Evolutionary conservation across 176 grass and related monocot genomes (phyloP), one percentile per base, ranked within the genome.

Genomic region (Dendrocalamus sinicus): DNA sequence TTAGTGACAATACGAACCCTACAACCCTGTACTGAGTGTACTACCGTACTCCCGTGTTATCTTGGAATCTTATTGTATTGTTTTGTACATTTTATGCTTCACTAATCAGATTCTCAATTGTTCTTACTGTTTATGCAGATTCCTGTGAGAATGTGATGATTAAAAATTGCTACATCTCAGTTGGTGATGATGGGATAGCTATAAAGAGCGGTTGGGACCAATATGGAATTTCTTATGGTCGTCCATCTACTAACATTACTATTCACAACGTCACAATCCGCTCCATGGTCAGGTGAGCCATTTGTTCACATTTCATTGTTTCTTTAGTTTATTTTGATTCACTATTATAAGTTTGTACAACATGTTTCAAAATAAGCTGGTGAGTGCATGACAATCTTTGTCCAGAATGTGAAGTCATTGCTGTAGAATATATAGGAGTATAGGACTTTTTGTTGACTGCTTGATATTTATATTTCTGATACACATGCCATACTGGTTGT

Each of bases 161-260:
- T 79, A 86, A 85, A 76, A 98, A 98, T 68, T 93, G 93, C 70
- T 98, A 98, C 39, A 98, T 98, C 82, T 92, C 85, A 88, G 91
- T 93, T 81, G 95, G 95, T 57, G 95, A 98, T 74, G 95, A 98
- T 60, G 92, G 93, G 53, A 91, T 98, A 41, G 95, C 95, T 80
- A 98, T 98, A 87, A 98, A 98, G 79, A 98, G 95, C 85, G 95
- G 95, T 58, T 98, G 95, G 95, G 95, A 98, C 70, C 92, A 93
- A 84, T 98, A 92, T 48, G 95, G 95, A 28, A 95, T 98, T 83
- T 65, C 87, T 78, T 98, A 98, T 91, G 89, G 92, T 15, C 90
- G 88, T 75, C 93, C 95, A 73, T 98, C 93, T 58, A 76, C 86
- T 70, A 95, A 98, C 81, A 98, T 98, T 75, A 64, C 57, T 76